These are phyloP conservation scores for Cicer yamashitae DNA, from an alignment of 306 rosid genomes.

Conservation along the genomic window DNA sequence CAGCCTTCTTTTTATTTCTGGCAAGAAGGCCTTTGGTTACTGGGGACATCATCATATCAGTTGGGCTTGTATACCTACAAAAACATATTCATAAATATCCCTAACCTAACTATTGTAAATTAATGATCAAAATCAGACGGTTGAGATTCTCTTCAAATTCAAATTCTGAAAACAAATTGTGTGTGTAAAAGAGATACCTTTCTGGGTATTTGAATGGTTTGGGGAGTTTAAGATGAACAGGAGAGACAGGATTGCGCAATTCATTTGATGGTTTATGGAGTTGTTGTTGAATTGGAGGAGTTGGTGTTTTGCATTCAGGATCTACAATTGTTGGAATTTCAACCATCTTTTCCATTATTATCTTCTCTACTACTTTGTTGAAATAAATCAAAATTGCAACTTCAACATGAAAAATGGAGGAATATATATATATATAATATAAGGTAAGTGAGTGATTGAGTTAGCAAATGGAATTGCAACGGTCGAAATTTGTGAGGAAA, in stretches of 20 bases:
- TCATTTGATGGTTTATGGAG: slow-evolving; percentile 49
- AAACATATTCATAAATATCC: not conserved
- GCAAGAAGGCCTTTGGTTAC: slow-evolving; percentile 82
- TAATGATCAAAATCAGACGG: too few relatives aligned
- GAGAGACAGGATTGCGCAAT: slow-evolving; percentile 62
- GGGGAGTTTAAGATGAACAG: slow-evolving; percentile 77
- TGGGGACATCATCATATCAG: slow-evolving; percentile 84
- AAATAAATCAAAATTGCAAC: too few relatives aligned
- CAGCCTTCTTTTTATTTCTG: slow-evolving; percentile 66
- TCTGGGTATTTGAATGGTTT: slow-evolving; percentile 85
- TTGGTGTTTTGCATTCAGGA: slow-evolving; percentile 56
- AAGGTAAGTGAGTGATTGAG: not conserved
- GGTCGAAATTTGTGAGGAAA: not conserved
- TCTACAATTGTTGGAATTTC: slow-evolving; percentile 32
- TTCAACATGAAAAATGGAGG: too few relatives aligned
- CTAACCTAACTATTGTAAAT: not conserved
- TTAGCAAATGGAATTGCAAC: not conserved
- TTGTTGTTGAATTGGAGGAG: slow-evolving; percentile 36
- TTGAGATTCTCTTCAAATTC: too few relatives aligned
- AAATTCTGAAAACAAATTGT: too few relatives aligned
- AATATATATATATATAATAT: not conserved
- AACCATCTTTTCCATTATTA: slow-evolving; percentile 50
- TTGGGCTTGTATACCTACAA: slow-evolving; percentile 86
- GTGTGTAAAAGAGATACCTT: slow-evolving; percentile 53
- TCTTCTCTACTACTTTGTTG: too few relatives aligned